Conservation (phyloP, 805 yeast species). For the Candida peoriensis region DNA sequence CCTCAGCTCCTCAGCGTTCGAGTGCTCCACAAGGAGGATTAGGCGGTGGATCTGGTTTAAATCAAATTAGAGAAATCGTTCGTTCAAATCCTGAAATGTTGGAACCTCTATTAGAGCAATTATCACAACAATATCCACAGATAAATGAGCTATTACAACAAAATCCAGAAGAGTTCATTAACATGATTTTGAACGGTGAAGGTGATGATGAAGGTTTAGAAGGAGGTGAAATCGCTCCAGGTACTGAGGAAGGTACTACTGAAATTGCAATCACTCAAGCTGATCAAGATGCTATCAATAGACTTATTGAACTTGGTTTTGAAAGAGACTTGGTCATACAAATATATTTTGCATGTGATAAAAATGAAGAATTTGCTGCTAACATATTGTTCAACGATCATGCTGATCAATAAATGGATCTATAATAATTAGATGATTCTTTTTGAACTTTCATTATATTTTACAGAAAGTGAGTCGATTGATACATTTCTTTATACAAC, state of each 20-base stretch:
- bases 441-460: background rate
- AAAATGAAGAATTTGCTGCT: conserved; percentile 95
- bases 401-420: too few relatives aligned
- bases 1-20: too few relatives aligned
- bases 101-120: conserved; percentile 75
- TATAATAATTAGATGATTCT: background rate
- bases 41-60: conserved; percentile 29
- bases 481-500: too few relatives aligned
- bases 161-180: conserved; percentile 86
- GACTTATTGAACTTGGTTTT: conserved; percentile 91
- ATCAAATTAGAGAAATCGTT: conserved; percentile 68
- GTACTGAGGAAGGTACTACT: conserved; percentile 37
- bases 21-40: conserved; percentile 19
- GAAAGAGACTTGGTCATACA: conserved; percentile 83
- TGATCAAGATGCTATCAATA: conserved; percentile 83
- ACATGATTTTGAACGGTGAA: conserved; percentile 55
- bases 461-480: too few relatives aligned
- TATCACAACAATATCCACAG: conserved; percentile 80
- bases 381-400: conserved; percentile 74
- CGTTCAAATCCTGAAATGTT: conserved; percentile 85
- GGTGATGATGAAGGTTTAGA: conserved; percentile 34
- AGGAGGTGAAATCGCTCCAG: conserved; percentile 30
- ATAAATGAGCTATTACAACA: conserved; percentile 72
- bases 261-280: conserved; percentile 66
- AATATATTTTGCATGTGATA: conserved; percentile 96